Percentiles rank a stretch among this genome's conserved stretches.
Evolutionary conservation across 2,329 filamentous ascomycete genomes (phyloP).

Genomic region (Paraphaeosphaeria sporulosa): DNA sequence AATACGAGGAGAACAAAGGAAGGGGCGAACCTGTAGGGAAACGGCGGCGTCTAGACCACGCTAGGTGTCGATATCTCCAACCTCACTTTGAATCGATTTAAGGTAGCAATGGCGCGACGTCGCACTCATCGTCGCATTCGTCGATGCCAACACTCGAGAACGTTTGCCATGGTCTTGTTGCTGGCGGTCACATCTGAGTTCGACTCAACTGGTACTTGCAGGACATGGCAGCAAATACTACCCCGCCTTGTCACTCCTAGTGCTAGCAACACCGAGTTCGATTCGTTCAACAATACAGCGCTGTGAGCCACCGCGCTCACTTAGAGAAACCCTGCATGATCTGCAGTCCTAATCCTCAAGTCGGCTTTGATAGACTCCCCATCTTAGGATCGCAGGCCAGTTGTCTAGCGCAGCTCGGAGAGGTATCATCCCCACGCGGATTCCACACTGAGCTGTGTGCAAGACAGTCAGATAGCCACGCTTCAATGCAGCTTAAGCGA

Average conservation of each 20-base stretch:
- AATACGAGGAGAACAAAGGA: neutral
- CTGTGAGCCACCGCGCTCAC: slow-evolving; percentile 47
- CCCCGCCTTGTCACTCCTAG: neutral
- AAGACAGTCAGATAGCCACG: slow-evolving; percentile 1
- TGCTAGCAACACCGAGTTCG: slow-evolving; percentile 14
- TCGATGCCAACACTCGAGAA: neutral
- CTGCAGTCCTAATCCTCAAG: slow-evolving; percentile 19
- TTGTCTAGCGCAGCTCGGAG: neutral
- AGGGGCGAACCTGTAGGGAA: neutral
- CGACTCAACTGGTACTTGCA: neutral
- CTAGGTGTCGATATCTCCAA: neutral
- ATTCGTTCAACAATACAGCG: neutral
- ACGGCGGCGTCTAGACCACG: neutral
- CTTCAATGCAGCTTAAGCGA: neutral
- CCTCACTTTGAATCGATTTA: neutral
- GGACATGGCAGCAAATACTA: slow-evolving; percentile 1
- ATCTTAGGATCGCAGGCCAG: neutral
- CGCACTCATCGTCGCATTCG: neutral
- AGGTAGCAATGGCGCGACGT: neutral
- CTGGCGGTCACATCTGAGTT: neutral
- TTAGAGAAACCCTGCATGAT: slow-evolving; percentile 49
- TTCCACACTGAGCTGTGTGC: neutral
- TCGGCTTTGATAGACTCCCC: neutral
- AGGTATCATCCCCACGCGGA: slow-evolving; percentile 1
- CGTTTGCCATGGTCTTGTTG: neutral